Evolutionary conservation across 1,284 basidiomycete genomes (phyloP), one percentile per base, ranked within the genome.

Genomic region (Kalmanozyma brasiliensis): DNA sequence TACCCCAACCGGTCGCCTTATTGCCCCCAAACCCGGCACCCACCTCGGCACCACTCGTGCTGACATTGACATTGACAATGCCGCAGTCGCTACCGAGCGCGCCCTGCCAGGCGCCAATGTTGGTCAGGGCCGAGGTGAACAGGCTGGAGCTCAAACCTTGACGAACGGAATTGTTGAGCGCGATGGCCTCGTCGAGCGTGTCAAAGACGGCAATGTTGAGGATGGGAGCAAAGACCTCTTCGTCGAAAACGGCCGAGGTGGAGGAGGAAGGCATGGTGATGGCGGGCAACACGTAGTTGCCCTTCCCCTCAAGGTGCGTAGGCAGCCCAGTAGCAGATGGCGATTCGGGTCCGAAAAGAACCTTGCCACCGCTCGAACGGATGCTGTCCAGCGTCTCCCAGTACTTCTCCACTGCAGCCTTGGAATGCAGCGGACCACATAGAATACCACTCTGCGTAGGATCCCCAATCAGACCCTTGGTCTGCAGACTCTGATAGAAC

Each of bases 41-140:
- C 63, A 97, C 96, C 84, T 98, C 94, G 16, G 94, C 94, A 20
- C 94, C 94, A 76, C 90, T 92, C 0, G 93, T 95, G 41, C 92
- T 92, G 48, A 93, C 92, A 80, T 74, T 77, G 33, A 77, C 74
- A 52, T 77, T 77, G 34, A 77, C 74, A 46, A 77, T 77, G 3
- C 74, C 74, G 26, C 72, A 74, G 49, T 74, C 66, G 34, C 63
- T 68, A 11, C 74, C 74, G 16, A 73, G 47, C 0, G 65, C 60
- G 16, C 72, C 67, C 20, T 71, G 73, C 74, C 74, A 77, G 11
- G 58, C 53, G 29, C 64, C 73, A 20, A 77, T 52, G 49, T 74
- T 73, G 41, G 56, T 71, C 13, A 74, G 44, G 17, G 64, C 37
- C 11, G 59, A 74, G 49, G 94, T 96, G 89, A 94, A 98, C 9